Base-by-base conservation (phyloP, 805 yeast species). In the Scheffersomyces amazonensis region DNA sequence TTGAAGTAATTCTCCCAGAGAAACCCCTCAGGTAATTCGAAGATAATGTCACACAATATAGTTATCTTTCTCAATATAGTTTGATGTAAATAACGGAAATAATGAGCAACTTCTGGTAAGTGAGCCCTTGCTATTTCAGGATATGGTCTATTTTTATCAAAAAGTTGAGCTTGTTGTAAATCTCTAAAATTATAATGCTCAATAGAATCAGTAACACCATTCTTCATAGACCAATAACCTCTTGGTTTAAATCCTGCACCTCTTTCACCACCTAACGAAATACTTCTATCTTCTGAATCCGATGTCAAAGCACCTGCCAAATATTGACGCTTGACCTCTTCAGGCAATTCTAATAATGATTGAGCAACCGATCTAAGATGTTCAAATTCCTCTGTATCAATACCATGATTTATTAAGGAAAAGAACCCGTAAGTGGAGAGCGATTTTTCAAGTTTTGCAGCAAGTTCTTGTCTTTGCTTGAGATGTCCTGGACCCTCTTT, bases 391-490 rank as follows among this genome's bases (percentile, higher is more conserved):
- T 56, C 64, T 12, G 42, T 46, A 2, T 49, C 47, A 35, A 69
- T 56, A 1, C 75, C 76, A 42, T 66, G 73, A 43, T 68, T 68
- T 12, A 53, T 46, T 16, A 71, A 40, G 25, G 64, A 64, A 54
- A 71, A 68, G 44, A 71, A 71, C 1, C 76, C 76, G 35, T 62
- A 59, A 2, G 66, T 62, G 2, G 66, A 54, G 13, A 71, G 43
- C 1, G 75, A 62, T 17, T 48, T 46, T 39, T 70, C 74, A 12
- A 71, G 52, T 33, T 57, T 56, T 1, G 34, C 40, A 1, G 75
- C 76, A 29, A 71, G 52, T 10, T 34, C 41, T 35, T 47, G 42
- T 28, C 75, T 48, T 15, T 52, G 39, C 7, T 37, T 50, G 4
- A 51, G 43, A 10, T 59, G 60, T 25, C 59, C 69, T 1, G 58